Evolutionary conservation across 306 rosid genomes (phyloP).

Genomic region (Astragalus membranaceus): DNA sequence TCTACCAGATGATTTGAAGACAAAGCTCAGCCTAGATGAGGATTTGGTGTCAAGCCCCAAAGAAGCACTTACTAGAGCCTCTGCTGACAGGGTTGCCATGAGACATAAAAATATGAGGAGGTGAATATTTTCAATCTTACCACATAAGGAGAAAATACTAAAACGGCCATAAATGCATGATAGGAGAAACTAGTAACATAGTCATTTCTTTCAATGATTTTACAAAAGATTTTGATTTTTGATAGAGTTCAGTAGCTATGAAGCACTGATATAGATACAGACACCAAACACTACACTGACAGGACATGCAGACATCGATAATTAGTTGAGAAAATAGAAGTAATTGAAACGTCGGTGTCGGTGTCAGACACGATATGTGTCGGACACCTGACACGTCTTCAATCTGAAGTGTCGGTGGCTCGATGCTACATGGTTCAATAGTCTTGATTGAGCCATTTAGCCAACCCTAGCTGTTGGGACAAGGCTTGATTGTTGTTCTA

Average conservation of each 20-base stretch:
- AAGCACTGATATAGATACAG: too few species aligned
- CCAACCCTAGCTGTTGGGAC: neutral
- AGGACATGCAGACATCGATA: too few species aligned
- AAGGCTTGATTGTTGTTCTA: neutral
- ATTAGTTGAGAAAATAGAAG: too few species aligned
- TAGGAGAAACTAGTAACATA: neutral
- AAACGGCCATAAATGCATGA: neutral
- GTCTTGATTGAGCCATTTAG: neutral
- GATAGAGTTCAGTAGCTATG: too few species aligned
- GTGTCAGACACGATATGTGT: too few species aligned
- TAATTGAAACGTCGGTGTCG: too few species aligned
- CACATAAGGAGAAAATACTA: neutral
- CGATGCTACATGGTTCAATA: too few species aligned
- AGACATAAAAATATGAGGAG: conserved; percentile 73
- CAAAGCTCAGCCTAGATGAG: conserved; percentile 93
- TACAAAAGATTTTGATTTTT: neutral
- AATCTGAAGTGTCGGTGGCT: too few species aligned
- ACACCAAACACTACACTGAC: too few species aligned
- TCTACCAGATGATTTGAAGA: conserved; percentile 92
- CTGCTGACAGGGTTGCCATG: conserved; percentile 79
- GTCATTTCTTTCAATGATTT: neutral
- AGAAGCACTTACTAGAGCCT: conserved; percentile 85
- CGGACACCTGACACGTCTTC: too few species aligned
- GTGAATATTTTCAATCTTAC: conserved; percentile 30
- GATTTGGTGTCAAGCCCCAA: conserved; percentile 92